Evolutionary conservation across 345 rosid species (phyloP).

Genomic region (Carallia brachiata): DNA sequence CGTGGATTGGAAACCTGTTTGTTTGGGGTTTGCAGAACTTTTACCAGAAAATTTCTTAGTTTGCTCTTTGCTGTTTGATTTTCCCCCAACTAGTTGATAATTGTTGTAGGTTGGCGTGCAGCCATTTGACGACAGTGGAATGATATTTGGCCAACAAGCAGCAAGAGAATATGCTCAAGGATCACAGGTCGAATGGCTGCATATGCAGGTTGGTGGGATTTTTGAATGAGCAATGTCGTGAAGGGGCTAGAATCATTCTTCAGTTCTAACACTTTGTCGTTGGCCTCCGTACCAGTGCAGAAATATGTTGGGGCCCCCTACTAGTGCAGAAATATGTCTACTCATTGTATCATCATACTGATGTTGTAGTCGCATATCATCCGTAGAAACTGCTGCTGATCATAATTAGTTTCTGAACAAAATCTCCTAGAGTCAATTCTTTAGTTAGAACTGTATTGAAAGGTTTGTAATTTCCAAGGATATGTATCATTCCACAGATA

Average conservation of each 20-base stretch:
- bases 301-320: constrained; percentile 7
- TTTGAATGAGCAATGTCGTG: constrained; percentile 48
- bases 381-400: constrained; percentile 29
- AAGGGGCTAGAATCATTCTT: constrained; percentile 12
- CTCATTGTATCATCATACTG: constrained; percentile 5
- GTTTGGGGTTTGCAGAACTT: not conserved
- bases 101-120: constrained; percentile 46
- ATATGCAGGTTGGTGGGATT: constrained; percentile 75
- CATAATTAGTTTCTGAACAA: constrained; percentile 6
- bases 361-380: constrained; percentile 24
- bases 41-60: not conserved
- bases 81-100: constrained; percentile 4
- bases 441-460: not conserved
- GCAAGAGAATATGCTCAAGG: constrained; percentile 54
- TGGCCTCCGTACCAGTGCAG: not conserved
- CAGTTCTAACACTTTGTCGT: constrained; percentile 13
- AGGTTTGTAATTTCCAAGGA: constrained; percentile 2
- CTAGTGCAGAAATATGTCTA: constrained; percentile 11
- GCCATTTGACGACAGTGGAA: constrained; percentile 54
- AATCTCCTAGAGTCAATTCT: constrained; percentile 12
- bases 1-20: not conserved
- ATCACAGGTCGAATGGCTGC: constrained; percentile 68
- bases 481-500: too few species aligned
- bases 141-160: constrained; percentile 60
- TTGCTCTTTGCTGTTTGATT: not conserved